Evolutionary conservation across 345 rosid genomes (phyloP).

Genomic region (Populus deltoides): DNA sequence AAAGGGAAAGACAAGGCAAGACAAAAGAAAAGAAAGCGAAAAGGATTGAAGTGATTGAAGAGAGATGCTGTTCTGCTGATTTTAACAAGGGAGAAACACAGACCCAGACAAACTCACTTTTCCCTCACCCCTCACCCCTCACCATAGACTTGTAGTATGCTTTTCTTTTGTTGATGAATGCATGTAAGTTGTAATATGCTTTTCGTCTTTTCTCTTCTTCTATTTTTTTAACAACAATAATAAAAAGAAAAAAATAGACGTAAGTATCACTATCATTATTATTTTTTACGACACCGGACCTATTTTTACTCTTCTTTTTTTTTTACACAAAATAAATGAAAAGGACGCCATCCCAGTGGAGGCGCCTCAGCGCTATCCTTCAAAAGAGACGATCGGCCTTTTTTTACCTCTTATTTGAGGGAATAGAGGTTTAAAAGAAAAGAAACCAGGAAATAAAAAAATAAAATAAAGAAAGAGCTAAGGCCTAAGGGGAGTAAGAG

Average conservation of each 20-base stretch:
- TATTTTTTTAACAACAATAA: background rate
- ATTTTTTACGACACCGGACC: background rate
- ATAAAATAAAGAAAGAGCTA: background rate
- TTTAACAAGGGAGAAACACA: conserved; percentile 7
- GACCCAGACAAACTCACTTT: background rate
- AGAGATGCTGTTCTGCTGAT: background rate
- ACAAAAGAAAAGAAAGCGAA: conserved; percentile 22
- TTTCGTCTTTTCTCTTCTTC: background rate
- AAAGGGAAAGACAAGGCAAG: conserved; percentile 23
- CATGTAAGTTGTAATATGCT: background rate
- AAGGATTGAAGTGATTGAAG: conserved; percentile 32
- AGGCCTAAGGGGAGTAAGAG: too few relatives aligned
- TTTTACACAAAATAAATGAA: too few relatives aligned
- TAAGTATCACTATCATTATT: background rate
- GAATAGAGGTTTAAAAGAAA: background rate
- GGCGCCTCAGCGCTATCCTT: too few relatives aligned
- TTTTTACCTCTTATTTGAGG: too few relatives aligned
- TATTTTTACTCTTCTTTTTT: too few relatives aligned
- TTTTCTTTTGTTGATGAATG: too few relatives aligned
- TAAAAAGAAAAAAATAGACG: background rate
- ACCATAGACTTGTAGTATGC: background rate
- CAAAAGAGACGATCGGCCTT: too few relatives aligned
- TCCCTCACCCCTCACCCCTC: background rate
- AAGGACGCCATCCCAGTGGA: too few relatives aligned
- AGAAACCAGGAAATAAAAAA: conserved; percentile 2